Evolutionary conservation across 2,329 filamentous ascomycete species (phyloP).

Genomic region (Anthostomella pinea): DNA sequence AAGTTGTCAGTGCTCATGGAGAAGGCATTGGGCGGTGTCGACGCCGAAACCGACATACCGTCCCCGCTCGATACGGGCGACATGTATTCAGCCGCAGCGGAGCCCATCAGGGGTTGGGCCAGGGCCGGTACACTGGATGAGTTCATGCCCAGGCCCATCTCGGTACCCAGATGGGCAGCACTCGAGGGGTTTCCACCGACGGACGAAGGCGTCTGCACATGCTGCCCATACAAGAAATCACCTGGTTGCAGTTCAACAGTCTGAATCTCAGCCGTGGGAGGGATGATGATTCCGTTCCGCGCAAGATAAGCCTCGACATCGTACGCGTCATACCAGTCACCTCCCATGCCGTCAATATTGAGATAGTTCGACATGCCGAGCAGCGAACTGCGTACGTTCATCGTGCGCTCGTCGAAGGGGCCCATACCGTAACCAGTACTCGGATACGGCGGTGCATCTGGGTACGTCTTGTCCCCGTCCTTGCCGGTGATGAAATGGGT

Average conservation of each 20-base stretch:
- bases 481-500: constrained; percentile 54
- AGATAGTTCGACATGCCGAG: constrained; percentile 49
- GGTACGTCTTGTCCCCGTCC: constrained; percentile 22
- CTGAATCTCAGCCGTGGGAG: constrained; percentile 58
- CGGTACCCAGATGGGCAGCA: background rate
- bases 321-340: constrained; percentile 73
- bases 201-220: no score
- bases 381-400: constrained; percentile 39
- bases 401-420: constrained; percentile 43
- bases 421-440: constrained; percentile 41
- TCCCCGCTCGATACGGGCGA: constrained; percentile 13
- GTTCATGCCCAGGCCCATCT: no score
- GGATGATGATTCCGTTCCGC: constrained; percentile 60
- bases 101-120: no score
- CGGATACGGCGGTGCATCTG: constrained; percentile 25
- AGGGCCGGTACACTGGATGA: no score
- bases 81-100: constrained; percentile 3
- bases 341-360: constrained; percentile 61
- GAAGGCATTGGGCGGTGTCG: constrained; percentile 6
- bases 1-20: constrained; percentile 3
- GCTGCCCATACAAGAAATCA: constrained; percentile 36
- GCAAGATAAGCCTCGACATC: constrained; percentile 75
- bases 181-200: no score
- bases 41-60: constrained; percentile 8
- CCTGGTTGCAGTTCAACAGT: constrained; percentile 52